phyloP scores from a whole-genome alignment of 2,329 filamentous ascomycete species.

The Juglanconis juglandina region DNA sequence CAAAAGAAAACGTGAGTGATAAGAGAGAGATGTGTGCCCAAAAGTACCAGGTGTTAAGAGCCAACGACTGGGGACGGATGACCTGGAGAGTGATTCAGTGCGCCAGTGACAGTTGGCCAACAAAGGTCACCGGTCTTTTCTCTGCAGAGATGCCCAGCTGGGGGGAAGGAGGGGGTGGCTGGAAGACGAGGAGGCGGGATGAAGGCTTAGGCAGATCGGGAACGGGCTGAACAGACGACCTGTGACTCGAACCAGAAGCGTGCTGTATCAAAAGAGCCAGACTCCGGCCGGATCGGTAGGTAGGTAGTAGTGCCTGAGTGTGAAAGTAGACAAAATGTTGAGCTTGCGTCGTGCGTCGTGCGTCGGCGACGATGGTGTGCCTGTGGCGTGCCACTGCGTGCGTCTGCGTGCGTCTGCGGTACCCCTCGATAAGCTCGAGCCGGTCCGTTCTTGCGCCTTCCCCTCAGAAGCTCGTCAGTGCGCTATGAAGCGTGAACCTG shows the following conservation, averaged over 20 bases:
- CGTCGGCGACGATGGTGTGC: not conserved
- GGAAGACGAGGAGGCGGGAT: not conserved
- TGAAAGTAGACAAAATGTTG: not conserved
- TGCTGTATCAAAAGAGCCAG: not conserved
- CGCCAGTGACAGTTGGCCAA: not conserved
- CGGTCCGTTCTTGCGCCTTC: not conserved
- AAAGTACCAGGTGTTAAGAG: not conserved
- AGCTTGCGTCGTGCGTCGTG: not conserved
- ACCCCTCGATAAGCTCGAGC: not conserved
- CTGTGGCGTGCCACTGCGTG: not conserved
- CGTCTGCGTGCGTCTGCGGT: not conserved
- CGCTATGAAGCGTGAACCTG: not conserved
- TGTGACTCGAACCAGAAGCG: not conserved
- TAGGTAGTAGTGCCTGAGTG: not conserved
- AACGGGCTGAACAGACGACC: no score
- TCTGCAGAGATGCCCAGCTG: not conserved
- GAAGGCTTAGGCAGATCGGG: not conserved
- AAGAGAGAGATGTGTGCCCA: not conserved
- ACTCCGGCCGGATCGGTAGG: not conserved
- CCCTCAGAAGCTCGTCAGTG: not conserved
- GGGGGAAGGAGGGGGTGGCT: constrained; percentile 1
- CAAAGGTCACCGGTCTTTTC: not conserved
- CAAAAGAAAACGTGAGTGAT: not conserved
- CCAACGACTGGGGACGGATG: not conserved
- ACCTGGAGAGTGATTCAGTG: not conserved